phyloP scores from a whole-genome alignment of 495 filamentous ascomycete species.

The Hyaloscypha variabilis region DNA sequence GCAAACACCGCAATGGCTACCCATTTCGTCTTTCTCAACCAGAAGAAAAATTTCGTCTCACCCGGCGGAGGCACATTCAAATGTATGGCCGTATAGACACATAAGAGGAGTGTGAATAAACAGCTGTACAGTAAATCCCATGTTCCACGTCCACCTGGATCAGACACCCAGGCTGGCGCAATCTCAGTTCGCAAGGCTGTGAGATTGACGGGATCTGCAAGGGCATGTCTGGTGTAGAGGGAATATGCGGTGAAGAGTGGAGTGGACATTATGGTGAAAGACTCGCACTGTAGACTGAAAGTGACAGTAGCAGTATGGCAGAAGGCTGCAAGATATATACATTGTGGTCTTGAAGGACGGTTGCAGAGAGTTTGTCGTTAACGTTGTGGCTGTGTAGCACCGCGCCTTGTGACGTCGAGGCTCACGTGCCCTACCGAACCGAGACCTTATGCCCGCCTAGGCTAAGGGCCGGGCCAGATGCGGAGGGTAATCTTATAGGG shows the following conservation, averaged over 20 bases:
- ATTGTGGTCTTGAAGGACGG: too few species aligned
- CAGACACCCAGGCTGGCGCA: constrained; percentile 11
- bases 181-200: constrained; percentile 12
- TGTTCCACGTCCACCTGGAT: constrained; percentile 36
- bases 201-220: constrained; percentile 9
- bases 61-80: constrained; percentile 36
- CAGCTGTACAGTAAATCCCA: constrained; percentile 39
- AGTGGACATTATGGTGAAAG: neutral
- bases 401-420: too few species aligned
- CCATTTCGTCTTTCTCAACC: constrained; percentile 29
- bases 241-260: neutral
- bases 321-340: too few species aligned
- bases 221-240: neutral
- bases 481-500: too few species aligned
- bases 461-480: too few species aligned
- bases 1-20: constrained; percentile 35
- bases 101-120: constrained; percentile 40
- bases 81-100: constrained; percentile 48
- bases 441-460: too few species aligned
- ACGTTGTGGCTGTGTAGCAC: too few species aligned
- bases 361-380: too few species aligned
- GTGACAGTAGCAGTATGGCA: too few species aligned
- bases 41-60: neutral
- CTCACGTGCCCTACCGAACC: too few species aligned
- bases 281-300: too few species aligned